A percentile compares a stretch with the other conserved stretches of the same genome.
These are phyloP conservation scores for Chlorella sp. DNA, from an alignment of 139 green algal genomes.

Conservation along the genomic window DNA sequence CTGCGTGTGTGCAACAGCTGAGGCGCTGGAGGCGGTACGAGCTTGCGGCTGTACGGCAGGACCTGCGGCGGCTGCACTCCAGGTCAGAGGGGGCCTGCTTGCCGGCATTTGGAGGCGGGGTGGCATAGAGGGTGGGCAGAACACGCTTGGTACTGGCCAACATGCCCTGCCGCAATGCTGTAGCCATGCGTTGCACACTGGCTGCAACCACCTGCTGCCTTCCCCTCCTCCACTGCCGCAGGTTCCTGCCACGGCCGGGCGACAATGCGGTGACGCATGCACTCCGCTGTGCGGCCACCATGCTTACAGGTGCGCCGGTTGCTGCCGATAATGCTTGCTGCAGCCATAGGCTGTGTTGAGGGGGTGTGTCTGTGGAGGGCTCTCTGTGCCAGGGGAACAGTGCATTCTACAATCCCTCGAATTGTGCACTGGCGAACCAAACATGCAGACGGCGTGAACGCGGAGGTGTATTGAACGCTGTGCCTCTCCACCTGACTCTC, in stretches of 20 bases:
- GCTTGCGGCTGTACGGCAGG: not conserved
- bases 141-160: not conserved
- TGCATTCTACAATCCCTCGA: too few species aligned
- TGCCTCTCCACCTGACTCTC: too few species aligned
- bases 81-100: not conserved
- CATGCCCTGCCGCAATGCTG: too few species aligned
- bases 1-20: too few species aligned
- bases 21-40: slow-evolving; percentile 38
- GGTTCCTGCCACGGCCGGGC: slow-evolving; percentile 13
- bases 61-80: slow-evolving; percentile 12
- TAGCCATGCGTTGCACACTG: too few species aligned
- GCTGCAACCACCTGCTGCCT: not conserved
- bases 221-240: not conserved
- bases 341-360: too few species aligned
- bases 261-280: slow-evolving; percentile 7
- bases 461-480: slow-evolving; percentile 25
- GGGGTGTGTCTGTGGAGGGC: too few species aligned
- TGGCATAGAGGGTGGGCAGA: too few species aligned
- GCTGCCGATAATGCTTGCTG: too few species aligned
- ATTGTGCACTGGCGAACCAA: too few species aligned
- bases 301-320: not conserved
- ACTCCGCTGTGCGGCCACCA: not conserved
- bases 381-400: too few species aligned
- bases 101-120: not conserved
- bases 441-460: too few species aligned